These are phyloP conservation scores for Russula abietina DNA, from an alignment of 768 basidiomycete species.

Conservation along the genomic window DNA sequence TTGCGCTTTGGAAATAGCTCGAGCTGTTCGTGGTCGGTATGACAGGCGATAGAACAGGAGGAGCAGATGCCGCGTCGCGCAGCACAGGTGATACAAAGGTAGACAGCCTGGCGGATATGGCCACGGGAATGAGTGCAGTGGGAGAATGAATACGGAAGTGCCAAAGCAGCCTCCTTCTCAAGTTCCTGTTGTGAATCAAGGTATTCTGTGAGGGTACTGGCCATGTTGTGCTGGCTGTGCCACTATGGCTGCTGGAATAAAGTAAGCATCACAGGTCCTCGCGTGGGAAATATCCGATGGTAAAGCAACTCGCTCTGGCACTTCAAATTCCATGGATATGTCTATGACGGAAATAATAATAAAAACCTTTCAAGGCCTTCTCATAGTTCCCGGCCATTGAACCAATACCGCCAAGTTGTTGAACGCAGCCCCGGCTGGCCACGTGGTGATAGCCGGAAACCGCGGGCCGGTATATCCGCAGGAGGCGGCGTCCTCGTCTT, in stretches of 20 bases:
- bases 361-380: not conserved
- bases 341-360: not conserved
- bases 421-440: not conserved
- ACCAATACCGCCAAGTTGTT: not conserved
- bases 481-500: slow-evolving; percentile 4
- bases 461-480: not conserved
- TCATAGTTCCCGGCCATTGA: not conserved
- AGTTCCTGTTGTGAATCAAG: slow-evolving; percentile 32
- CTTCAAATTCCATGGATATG: not conserved
- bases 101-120: slow-evolving; percentile 62
- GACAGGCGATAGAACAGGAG: slow-evolving; percentile 82
- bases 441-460: not conserved
- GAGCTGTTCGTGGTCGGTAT: slow-evolving; percentile 79
- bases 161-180: slow-evolving; percentile 37
- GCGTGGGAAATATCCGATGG: not conserved
- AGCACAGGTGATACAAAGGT: slow-evolving; percentile 72
- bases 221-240: not conserved
- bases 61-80: slow-evolving; percentile 67
- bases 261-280: not conserved
- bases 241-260: not conserved
- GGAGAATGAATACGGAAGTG: slow-evolving; percentile 40
- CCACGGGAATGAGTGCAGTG: slow-evolving; percentile 39
- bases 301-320: no score
- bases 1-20: slow-evolving; percentile 82
- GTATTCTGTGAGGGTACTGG: slow-evolving; percentile 29